Conservation (phyloP, 306 rosid species). For the Citrullus amarus region DNA sequence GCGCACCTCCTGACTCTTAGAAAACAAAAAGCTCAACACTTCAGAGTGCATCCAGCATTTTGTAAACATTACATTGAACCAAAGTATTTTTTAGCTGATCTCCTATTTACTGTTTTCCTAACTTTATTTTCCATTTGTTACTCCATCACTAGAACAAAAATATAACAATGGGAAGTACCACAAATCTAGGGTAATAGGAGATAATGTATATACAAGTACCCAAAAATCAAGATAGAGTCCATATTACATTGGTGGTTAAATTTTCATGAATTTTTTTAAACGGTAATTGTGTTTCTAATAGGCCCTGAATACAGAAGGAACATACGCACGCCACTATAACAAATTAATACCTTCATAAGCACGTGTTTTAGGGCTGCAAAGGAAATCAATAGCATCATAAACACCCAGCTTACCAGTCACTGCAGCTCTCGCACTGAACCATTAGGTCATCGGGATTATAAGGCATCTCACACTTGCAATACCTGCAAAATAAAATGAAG, state of each 20-base stretch:
- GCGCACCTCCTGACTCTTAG: neutral
- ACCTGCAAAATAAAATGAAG: conserved; percentile 43
- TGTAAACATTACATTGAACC: neutral
- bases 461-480: conserved; percentile 99
- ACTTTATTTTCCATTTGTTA: neutral
- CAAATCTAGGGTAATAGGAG: neutral
- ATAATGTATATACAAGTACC: too few relatives aligned
- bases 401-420: conserved; percentile 62
- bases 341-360: neutral
- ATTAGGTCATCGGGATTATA: conserved; percentile 95
- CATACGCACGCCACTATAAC: neutral
- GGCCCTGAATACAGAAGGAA: neutral
- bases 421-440: conserved; percentile 96
- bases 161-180: neutral
- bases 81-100: neutral
- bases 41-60: neutral
- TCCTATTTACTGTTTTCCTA: neutral
- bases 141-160: neutral
- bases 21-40: neutral
- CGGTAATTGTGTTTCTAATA: neutral
- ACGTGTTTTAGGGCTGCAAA: neutral
- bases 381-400: neutral
- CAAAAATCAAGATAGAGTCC: neutral
- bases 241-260: neutral
- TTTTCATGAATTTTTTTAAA: neutral